phyloP scores from a whole-genome alignment of 2,329 filamentous ascomycete species.

The Cytospora mali region DNA sequence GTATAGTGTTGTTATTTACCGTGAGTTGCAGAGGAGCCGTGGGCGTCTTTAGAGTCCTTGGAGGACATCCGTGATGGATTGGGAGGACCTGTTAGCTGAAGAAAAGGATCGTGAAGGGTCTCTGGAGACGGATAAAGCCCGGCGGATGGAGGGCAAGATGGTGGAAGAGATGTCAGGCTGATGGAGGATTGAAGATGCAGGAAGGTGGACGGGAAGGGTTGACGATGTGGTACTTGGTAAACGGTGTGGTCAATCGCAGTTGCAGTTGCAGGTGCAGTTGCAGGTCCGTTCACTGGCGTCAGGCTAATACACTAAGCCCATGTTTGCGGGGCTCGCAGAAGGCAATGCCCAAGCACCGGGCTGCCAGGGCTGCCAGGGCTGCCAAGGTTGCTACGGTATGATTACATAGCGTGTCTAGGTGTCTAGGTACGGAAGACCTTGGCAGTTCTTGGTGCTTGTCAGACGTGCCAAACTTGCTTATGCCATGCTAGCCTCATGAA shows the following conservation, averaged over 20 bases:
- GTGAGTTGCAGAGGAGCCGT: slow-evolving; percentile 27
- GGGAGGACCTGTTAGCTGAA: slow-evolving; percentile 6
- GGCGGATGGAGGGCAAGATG: slow-evolving; percentile 1
- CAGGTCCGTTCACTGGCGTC: slow-evolving; percentile 2
- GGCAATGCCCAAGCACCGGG: not conserved
- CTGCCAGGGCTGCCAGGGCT: not conserved
- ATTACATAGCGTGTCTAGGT: not conserved
- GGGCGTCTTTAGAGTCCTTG: slow-evolving; percentile 26
- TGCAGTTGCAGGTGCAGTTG: not conserved
- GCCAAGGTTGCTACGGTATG: not conserved
- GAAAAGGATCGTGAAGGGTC: not conserved
- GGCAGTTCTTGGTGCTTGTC: not conserved
- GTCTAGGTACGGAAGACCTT: not conserved
- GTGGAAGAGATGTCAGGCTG: not conserved
- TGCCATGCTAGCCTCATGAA: not conserved
- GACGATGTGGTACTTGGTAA: slow-evolving; percentile 1
- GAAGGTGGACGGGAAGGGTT: slow-evolving; percentile 6
- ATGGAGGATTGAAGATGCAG: slow-evolving; percentile 8
- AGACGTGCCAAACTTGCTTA: not conserved
- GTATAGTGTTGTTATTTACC: slow-evolving; percentile 26
- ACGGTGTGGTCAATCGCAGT: slow-evolving; percentile 2
- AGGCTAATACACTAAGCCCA: slow-evolving; percentile 5
- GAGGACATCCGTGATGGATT: slow-evolving; percentile 26
- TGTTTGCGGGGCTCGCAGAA: slow-evolving; percentile 21
- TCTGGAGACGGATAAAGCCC: not conserved